These are phyloP conservation scores for Chrysanthemum seticuspe DNA, from an alignment of 129 eudicot genomes.

Conservation along the genomic window DNA sequence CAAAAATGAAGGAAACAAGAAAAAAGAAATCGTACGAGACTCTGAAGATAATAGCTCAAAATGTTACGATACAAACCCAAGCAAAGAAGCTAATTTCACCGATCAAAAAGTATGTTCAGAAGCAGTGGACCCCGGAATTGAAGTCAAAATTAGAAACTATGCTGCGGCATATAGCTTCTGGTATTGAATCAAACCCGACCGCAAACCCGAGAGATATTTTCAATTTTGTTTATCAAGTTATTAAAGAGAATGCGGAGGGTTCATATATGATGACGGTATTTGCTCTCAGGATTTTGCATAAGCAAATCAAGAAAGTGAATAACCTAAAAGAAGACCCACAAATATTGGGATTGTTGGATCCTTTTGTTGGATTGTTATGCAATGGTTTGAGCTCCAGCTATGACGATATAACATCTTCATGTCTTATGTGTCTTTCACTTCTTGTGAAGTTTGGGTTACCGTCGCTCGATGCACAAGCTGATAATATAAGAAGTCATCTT, in stretches of 20 bases:
- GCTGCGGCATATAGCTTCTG: constrained; percentile 76
- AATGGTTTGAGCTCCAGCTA: constrained; percentile 73
- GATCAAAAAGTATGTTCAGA: constrained; percentile 49
- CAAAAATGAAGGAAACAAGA: constrained; percentile 95
- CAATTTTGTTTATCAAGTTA: constrained; percentile 54
- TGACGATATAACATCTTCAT: constrained; percentile 61
- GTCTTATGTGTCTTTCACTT: constrained; percentile 62
- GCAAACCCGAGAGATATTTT: constrained; percentile 62
- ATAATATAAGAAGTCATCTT: constrained; percentile 70
- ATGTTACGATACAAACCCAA: constrained; percentile 61
- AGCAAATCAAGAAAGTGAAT: constrained; percentile 57
- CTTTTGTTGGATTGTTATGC: constrained; percentile 61
- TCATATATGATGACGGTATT: constrained; percentile 73
- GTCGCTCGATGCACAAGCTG: constrained; percentile 57
- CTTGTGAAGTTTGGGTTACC: constrained; percentile 64
- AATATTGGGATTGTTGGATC: constrained; percentile 60
- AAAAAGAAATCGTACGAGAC: constrained; percentile 82
- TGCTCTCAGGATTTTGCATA: constrained; percentile 62
- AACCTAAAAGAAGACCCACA: constrained; percentile 38
- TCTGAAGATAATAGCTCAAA: constrained; percentile 69
- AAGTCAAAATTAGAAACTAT: constrained; percentile 70
- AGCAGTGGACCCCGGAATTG: constrained; percentile 64
- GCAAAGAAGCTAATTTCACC: constrained; percentile 76
- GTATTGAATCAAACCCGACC: constrained; percentile 69
- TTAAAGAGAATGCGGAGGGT: constrained; percentile 50